A percentile compares a stretch with the other conserved stretches of the same genome.
phyloP scores from a whole-genome alignment of 192 early-diverging fungal genomes.

The Coemansia guatemalensis region DNA sequence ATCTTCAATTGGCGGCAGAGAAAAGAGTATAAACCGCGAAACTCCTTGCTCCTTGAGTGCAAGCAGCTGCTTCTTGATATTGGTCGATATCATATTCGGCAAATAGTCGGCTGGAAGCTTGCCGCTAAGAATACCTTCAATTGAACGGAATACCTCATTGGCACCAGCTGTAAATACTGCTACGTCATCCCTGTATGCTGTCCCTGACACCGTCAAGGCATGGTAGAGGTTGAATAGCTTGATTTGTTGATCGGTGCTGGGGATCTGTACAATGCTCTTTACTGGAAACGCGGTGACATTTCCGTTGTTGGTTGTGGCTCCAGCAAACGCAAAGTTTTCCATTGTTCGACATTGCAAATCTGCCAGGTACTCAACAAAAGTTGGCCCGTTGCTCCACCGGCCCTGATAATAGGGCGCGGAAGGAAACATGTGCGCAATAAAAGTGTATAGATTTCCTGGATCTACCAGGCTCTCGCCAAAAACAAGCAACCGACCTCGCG shows the following conservation, averaged over 20 bases:
- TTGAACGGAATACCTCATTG: slow-evolving; percentile 49
- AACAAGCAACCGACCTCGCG: slow-evolving; percentile 45
- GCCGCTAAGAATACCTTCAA: slow-evolving; percentile 43
- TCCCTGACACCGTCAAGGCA: slow-evolving; percentile 38
- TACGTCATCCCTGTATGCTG: slow-evolving; percentile 41
- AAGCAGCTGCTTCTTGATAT: slow-evolving; percentile 40
- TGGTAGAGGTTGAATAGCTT: slow-evolving; percentile 52
- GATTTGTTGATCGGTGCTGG: slow-evolving; percentile 51
- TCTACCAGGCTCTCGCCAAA: slow-evolving; percentile 54
- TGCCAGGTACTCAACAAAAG: slow-evolving; percentile 50
- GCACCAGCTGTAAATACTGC: slow-evolving; percentile 51
- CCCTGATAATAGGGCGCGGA: slow-evolving; percentile 53
- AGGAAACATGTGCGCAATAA: slow-evolving; percentile 47
- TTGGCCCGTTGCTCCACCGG: slow-evolving; percentile 52
- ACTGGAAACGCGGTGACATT: slow-evolving; percentile 51
- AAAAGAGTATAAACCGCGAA: slow-evolving; percentile 43
- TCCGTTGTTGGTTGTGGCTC: slow-evolving; percentile 49
- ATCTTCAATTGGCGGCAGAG: slow-evolving; percentile 51
- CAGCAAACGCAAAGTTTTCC: slow-evolving; percentile 54
- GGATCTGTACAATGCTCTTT: slow-evolving; percentile 47
- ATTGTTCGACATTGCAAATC: slow-evolving; percentile 49
- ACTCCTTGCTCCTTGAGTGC: slow-evolving; percentile 49
- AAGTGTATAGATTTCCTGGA: slow-evolving; percentile 49
- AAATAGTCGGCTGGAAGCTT: slow-evolving; percentile 39
- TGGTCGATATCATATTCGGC: slow-evolving; percentile 40